Evolutionary conservation across 768 basidiomycete genomes (phyloP), one percentile per base, ranked within the genome.

Genomic region (Macrolepiota albuminosa): DNA sequence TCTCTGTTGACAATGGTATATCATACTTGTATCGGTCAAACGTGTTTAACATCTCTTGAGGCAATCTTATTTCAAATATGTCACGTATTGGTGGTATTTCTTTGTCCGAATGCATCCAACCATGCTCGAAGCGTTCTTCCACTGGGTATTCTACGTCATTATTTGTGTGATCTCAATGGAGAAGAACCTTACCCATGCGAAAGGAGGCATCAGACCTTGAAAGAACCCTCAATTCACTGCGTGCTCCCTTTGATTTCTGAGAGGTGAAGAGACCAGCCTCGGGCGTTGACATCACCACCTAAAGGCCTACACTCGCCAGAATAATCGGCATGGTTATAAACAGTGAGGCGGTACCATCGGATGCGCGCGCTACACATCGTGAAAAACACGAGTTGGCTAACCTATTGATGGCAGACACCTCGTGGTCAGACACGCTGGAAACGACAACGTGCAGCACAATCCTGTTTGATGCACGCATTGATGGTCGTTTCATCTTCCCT

Each of bases 211-310:
- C 70, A 3, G 71, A 68, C 11, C 61, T 71, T 18, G 72, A 66
- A n/a, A 86, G 66, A 43, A 69, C 67, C 36, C 75, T 70, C 56
- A 86, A 66, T 61, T 82, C 75, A 62, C 71, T 79, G 63, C 73
- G 74, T 65, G 73, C 74, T 56, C 80, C 74, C 64, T 74, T 75
- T 48, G 73, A 69, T 14, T 77, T 77, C 63, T 81, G 77, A 56
- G 76, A 73, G 58, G 80, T 68, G 61, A 73, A 75, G 66, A 76
- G 76, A 18, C 24, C n/a, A 37, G 29, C 51, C 1, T 24, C 26
- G 31, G 43, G 6, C 51, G 34, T 43, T 46, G 9, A 7, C 7
- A 45, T 52, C 16, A 11, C 13, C 45, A 47, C 47, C 34, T 16
- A 9, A 55, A 26, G 33, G 34, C 0, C 13, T 26, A 8, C 33